Evolutionary conservation across 768 basidiomycete species (phyloP), one percentile per base, ranked within the genome.

Genomic region (Cantharellus cinnabarinus): DNA sequence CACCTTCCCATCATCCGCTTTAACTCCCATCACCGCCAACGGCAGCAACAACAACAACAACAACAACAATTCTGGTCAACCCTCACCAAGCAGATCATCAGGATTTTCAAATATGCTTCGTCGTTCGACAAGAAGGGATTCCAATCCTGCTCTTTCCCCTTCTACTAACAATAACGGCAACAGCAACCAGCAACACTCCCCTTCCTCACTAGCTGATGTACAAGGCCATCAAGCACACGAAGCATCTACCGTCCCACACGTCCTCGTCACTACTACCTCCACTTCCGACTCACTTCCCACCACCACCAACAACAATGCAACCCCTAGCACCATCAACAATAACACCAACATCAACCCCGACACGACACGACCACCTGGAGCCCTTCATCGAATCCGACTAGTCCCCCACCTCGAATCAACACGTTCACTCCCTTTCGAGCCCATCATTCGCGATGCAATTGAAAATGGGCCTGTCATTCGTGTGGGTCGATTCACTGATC

Each of bases 401-500:
- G 94, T 97, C 5, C 94, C 94, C 7, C 89, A 97, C 66, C 81
- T 98, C 66, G 94, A 97, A 69, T 81, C 83, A 29, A 79, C 85
- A 14, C 82, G 89, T 57, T 85, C 87, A 1, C 80, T 97, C 29
- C 80, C 83, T 62, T 97, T 97, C 72, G 93, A 97, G 57, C 83
- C 93, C 63, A 89, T 97, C 75, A 74, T 79, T 50, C 81, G 93
- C 38, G 90, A 95, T 69, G 77, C 95, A 66, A 74, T 73, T 53
- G 77, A 82, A 59, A 78, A 78, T 61, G 82, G 85, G 63, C 69
- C 78, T 0, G 74, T 83, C 0, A 74, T 98, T 3, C 84, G 89
- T 62, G 89, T 98, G 62, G 94, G 94, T 2, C 80, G 94, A 48
- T 97, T 94, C 77, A 97, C 90, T 1, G 94, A 97, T 68, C 78